A percentile compares a stretch with the other conserved stretches of the same genome.
phyloP scores from a whole-genome alignment of 768 basidiomycete genomes.

The Podaxis mareebaensis region DNA sequence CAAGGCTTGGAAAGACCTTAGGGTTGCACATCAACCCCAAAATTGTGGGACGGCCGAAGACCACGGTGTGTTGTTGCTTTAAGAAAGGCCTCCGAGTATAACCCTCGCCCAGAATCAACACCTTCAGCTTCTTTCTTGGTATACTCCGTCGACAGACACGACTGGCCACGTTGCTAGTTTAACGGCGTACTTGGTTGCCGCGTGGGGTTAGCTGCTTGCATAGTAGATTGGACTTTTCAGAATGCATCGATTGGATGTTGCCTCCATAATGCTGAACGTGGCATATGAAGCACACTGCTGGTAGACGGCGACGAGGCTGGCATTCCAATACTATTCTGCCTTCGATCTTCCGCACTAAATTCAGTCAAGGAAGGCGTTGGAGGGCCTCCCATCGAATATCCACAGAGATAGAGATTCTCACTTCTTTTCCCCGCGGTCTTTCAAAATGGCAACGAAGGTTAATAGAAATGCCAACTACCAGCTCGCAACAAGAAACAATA shows the following conservation, averaged over 20 bases:
- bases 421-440: constrained; percentile 14
- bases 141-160: background rate
- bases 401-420: background rate
- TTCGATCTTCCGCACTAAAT: background rate
- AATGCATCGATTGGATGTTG: too few species aligned
- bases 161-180: background rate
- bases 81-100: background rate
- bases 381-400: background rate
- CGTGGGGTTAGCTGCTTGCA: background rate
- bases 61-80: background rate
- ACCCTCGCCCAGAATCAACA: background rate
- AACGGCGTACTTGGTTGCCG: background rate
- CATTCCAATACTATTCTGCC: background rate
- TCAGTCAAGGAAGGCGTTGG: background rate
- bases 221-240: too few species aligned
- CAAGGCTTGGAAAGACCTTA: background rate
- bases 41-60: background rate
- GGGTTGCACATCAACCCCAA: background rate
- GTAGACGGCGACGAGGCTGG: background rate
- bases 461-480: background rate
- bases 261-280: too few species aligned
- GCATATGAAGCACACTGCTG: too few species aligned
- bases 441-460: background rate
- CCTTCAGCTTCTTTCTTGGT: background rate
- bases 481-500: background rate